Percentiles rank a stretch among this genome's conserved stretches.
These are phyloP conservation scores for Phytopythium ostracodes DNA, from an alignment of 352 stramenopile species.

Conservation along the genomic window DNA sequence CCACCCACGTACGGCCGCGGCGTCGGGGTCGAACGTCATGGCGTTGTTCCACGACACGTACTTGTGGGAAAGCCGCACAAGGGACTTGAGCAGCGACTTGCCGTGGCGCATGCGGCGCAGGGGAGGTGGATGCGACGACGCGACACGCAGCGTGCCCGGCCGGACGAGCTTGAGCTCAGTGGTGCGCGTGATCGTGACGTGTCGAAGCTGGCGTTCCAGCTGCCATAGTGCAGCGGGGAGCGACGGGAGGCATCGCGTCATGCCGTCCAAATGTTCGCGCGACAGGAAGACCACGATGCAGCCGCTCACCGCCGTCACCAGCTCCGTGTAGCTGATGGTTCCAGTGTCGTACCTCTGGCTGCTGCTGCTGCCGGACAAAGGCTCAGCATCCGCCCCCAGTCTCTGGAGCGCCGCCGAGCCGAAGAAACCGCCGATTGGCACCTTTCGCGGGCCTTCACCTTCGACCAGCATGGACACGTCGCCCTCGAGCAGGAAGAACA, in stretches of 20 bases:
- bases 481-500: slow-evolving; percentile 55
- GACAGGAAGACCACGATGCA: slow-evolving; percentile 52
- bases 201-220: slow-evolving; percentile 27
- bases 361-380: background rate
- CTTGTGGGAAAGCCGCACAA: slow-evolving; percentile 17
- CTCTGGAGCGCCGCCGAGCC: slow-evolving; percentile 32
- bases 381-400: background rate
- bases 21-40: slow-evolving; percentile 47
- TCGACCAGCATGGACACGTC: slow-evolving; percentile 26
- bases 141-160: slow-evolving; percentile 12
- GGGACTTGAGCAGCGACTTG: slow-evolving; percentile 8
- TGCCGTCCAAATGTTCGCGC: slow-evolving; percentile 37
- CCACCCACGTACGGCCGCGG: slow-evolving; percentile 39
- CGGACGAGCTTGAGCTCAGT: slow-evolving; percentile 26
- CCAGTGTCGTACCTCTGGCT: background rate
- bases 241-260: slow-evolving; percentile 26
- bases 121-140: background rate
- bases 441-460: slow-evolving; percentile 18
- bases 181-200: slow-evolving; percentile 22
- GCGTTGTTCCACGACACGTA: slow-evolving; percentile 25
- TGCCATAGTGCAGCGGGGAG: slow-evolving; percentile 22
- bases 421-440: slow-evolving; percentile 46
- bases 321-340: slow-evolving; percentile 29
- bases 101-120: slow-evolving; percentile 4
- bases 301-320: slow-evolving; percentile 41